These are phyloP conservation scores for Discostella stelligera DNA, from an alignment of 352 stramenopile species.

Conservation along the genomic window DNA sequence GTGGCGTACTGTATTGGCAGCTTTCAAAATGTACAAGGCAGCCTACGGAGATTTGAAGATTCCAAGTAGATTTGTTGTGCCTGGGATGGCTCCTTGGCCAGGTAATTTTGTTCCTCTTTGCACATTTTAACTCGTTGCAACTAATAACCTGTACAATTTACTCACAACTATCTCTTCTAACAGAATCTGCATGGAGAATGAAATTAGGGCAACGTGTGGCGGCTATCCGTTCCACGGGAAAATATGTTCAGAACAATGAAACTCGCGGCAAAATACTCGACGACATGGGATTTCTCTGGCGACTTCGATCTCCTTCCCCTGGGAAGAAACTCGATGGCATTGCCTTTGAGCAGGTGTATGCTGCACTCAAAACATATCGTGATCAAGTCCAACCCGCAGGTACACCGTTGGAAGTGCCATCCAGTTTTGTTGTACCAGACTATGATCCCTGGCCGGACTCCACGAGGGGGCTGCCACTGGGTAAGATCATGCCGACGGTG, in stretches of 20 bases:
- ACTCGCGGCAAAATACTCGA: constrained; percentile 68
- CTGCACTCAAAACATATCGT: constrained; percentile 70
- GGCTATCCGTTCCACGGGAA: constrained; percentile 74
- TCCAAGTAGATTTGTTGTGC: constrained; percentile 76
- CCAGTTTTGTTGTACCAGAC: constrained; percentile 75
- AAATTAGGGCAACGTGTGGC: constrained; percentile 78
- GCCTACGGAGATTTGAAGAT: constrained; percentile 82
- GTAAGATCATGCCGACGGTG: constrained; percentile 66
- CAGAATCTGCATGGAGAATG: constrained; percentile 67
- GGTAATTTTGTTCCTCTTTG: constrained; percentile 37
- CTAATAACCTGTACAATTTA: background rate
- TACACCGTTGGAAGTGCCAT: constrained; percentile 49
- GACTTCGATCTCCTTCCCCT: constrained; percentile 53
- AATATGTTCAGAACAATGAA: constrained; percentile 77
- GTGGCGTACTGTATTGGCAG: constrained; percentile 66
- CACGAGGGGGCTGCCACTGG: constrained; percentile 74
- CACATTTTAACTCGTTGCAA: background rate
- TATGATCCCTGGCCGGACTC: constrained; percentile 73
- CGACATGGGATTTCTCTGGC: constrained; percentile 82
- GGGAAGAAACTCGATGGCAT: constrained; percentile 60
- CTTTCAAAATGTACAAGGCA: constrained; percentile 81
- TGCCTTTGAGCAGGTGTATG: constrained; percentile 76
- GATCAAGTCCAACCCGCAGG: constrained; percentile 50
- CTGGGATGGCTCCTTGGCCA: constrained; percentile 76
- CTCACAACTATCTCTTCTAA: constrained; percentile 7